Evolutionary conservation across 1,139 yeast genomes (phyloP).

Genomic region (Trichomonascaceae sp.): DNA sequence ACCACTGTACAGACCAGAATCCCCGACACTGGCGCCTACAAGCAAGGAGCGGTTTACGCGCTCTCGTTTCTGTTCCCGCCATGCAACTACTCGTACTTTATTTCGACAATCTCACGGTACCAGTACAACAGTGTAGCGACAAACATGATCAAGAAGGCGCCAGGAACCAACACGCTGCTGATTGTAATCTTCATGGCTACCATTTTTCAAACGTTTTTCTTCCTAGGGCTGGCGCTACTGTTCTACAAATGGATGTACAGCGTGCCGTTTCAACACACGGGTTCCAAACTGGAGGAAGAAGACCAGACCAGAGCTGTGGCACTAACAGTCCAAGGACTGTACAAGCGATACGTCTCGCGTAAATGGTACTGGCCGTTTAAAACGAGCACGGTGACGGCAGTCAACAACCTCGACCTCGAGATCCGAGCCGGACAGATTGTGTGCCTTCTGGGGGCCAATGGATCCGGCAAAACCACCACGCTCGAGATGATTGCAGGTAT

Average conservation of each 20-base stretch:
- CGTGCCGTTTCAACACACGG: conserved; percentile 6
- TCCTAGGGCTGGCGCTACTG: conserved; percentile 15
- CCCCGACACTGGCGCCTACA: conserved; percentile 14
- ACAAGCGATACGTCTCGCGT: conserved; percentile 14
- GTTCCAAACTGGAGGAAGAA: conserved; percentile 7
- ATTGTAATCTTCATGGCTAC: conserved; percentile 22
- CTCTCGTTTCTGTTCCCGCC: conserved; percentile 26
- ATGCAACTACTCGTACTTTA: conserved; percentile 22
- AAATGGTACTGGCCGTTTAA: conserved; percentile 5
- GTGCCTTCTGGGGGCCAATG: conserved; percentile 27
- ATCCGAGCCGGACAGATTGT: conserved; percentile 23
- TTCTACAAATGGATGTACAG: conserved; percentile 19
- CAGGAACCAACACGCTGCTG: conserved; percentile 17
- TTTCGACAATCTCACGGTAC: conserved; percentile 20
- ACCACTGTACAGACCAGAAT: conserved; percentile 21
- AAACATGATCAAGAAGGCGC: conserved; percentile 18
- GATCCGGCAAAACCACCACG: conserved; percentile 30
- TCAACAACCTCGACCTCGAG: conserved; percentile 17
- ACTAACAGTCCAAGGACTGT: conserved; percentile 12
- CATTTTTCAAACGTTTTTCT: conserved; percentile 19
- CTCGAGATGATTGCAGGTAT: conserved; percentile 27
- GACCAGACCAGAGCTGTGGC: conserved; percentile 12
- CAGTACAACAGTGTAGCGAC: conserved; percentile 13
- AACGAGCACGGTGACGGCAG: conserved; percentile 19
- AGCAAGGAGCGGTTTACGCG: conserved; percentile 18